A percentile compares a stretch with the other conserved stretches of the same genome.
Conservation (phyloP, 805 yeast species). For the Candida awuae region DNA sequence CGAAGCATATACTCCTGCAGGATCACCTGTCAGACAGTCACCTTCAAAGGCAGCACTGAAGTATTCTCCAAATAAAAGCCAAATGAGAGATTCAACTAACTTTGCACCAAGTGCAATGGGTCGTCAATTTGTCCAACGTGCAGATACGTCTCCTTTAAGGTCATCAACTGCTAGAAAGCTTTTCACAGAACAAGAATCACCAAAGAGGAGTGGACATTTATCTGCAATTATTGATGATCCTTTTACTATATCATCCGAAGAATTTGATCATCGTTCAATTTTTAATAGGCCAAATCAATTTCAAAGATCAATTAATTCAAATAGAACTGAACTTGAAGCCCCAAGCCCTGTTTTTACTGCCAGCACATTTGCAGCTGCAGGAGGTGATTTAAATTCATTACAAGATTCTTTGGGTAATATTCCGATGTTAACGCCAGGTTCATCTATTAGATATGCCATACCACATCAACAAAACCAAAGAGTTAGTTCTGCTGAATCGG, state of each 20-base stretch:
- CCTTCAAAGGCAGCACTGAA: constrained; percentile 33
- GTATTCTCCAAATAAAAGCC: constrained; percentile 38
- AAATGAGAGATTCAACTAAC: constrained; percentile 24
- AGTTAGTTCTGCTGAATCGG: constrained; percentile 16
- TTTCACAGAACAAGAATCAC: constrained; percentile 64
- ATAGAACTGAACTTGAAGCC: constrained; percentile 41
- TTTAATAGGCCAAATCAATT: constrained; percentile 25
- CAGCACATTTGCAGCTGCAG: constrained; percentile 55
- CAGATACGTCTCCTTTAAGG: constrained; percentile 23
- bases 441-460: constrained; percentile 4
- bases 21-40: constrained; percentile 27
- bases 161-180: constrained; percentile 51
- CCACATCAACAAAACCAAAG: constrained; percentile 15
- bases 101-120: constrained; percentile 30
- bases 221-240: constrained; percentile 40
- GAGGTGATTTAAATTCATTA: constrained; percentile 22
- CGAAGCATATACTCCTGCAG: constrained; percentile 23
- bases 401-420: constrained; percentile 15
- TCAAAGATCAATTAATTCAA: constrained; percentile 29
- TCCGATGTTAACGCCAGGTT: constrained; percentile 19
- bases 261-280: constrained; percentile 23
- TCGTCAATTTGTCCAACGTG: constrained; percentile 31
- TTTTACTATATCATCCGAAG: constrained; percentile 35
- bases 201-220: constrained; percentile 47
- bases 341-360: constrained; percentile 63